Percentiles rank a stretch among this genome's conserved stretches.
Evolutionary conservation across 495 filamentous ascomycete species (phyloP).

Genomic region (Aspergillus indologenus): DNA sequence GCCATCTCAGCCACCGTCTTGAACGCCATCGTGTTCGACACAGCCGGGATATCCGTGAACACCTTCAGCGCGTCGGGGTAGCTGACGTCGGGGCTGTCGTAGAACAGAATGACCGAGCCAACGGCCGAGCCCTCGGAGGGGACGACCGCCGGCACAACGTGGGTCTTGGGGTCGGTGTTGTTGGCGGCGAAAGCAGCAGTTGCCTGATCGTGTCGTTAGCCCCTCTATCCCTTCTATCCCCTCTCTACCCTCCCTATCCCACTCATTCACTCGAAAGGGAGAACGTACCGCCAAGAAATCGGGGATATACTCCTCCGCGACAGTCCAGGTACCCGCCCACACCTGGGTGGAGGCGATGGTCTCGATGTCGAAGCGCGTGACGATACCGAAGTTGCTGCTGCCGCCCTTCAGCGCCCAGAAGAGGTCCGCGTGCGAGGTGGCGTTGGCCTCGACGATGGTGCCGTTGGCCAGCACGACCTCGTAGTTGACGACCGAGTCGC

Average conservation of each 20-base stretch:
- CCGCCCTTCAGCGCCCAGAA: slow-evolving; percentile 60
- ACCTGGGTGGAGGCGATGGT: slow-evolving; percentile 49
- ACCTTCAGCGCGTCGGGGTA: slow-evolving; percentile 35
- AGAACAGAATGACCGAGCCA: slow-evolving; percentile 37
- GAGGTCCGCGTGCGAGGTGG: slow-evolving; percentile 51
- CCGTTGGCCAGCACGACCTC: slow-evolving; percentile 63
- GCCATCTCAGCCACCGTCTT: slow-evolving; percentile 35
- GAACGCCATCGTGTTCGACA: slow-evolving; percentile 33
- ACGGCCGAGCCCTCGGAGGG: slow-evolving; percentile 24
- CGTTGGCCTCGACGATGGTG: slow-evolving; percentile 51
- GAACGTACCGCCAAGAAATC: slow-evolving; percentile 27
- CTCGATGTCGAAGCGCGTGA: slow-evolving; percentile 47
- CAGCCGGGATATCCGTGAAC: slow-evolving; percentile 35
- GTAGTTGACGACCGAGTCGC: slow-evolving; percentile 49
- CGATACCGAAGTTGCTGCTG: slow-evolving; percentile 53
- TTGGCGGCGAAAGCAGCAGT: slow-evolving; percentile 29
- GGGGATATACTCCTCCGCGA: slow-evolving; percentile 28
- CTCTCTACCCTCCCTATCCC: too few species aligned
- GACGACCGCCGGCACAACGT: slow-evolving; percentile 34
- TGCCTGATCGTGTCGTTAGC: slow-evolving; percentile 18
- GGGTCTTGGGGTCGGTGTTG: slow-evolving; percentile 33
- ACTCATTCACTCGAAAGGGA: too few species aligned
- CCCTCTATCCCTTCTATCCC: too few species aligned
- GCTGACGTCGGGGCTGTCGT: slow-evolving; percentile 28
- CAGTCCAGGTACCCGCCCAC: slow-evolving; percentile 41